Evolutionary conservation across 257 asterid species (phyloP).

Genomic region (Penstemon newberryi): DNA sequence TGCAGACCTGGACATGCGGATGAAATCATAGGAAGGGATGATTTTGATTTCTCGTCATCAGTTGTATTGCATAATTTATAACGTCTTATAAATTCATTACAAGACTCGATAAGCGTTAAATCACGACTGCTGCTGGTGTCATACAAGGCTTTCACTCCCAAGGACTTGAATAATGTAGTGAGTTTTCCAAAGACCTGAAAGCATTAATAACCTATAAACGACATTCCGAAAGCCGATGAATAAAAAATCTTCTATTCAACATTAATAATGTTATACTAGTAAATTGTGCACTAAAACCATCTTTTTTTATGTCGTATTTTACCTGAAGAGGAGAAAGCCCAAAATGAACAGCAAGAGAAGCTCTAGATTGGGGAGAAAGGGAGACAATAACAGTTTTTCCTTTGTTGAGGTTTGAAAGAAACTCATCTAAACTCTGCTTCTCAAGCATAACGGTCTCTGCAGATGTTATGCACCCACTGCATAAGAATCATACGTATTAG

Average conservation of each 20-base stretch:
- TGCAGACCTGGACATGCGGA: slow-evolving; percentile 93
- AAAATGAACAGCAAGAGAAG: slow-evolving; percentile 89
- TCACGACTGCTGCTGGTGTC: slow-evolving; percentile 96
- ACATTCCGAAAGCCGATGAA: slow-evolving; percentile 14
- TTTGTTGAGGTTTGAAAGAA: slow-evolving; percentile 56
- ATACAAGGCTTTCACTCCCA: slow-evolving; percentile 87
- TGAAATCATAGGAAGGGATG: slow-evolving; percentile 78
- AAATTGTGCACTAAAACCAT: slow-evolving; percentile 13
- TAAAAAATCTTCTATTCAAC: slow-evolving; percentile 16
- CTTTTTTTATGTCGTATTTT: slow-evolving; percentile 4
- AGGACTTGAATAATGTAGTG: slow-evolving; percentile 75
- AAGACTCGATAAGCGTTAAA: slow-evolving; percentile 82
- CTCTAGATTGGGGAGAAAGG: slow-evolving; percentile 93
- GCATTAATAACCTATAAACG: slow-evolving; percentile 1
- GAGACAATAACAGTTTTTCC: slow-evolving; percentile 83
- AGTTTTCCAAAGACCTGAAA: slow-evolving; percentile 78
- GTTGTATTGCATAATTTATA: slow-evolving; percentile 51
- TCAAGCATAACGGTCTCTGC: slow-evolving; percentile 99
- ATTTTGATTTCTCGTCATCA: slow-evolving; percentile 42
- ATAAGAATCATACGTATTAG: slow-evolving; percentile 35
- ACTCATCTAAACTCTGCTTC: slow-evolving; percentile 95
- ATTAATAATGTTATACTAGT: not conserved
- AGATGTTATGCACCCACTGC: slow-evolving; percentile 97
- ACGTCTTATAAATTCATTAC: slow-evolving; percentile 76
- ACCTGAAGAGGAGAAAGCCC: slow-evolving; percentile 81